phyloP scores from a whole-genome alignment of 805 yeast genomes.

The Yarrowia divulgata region DNA sequence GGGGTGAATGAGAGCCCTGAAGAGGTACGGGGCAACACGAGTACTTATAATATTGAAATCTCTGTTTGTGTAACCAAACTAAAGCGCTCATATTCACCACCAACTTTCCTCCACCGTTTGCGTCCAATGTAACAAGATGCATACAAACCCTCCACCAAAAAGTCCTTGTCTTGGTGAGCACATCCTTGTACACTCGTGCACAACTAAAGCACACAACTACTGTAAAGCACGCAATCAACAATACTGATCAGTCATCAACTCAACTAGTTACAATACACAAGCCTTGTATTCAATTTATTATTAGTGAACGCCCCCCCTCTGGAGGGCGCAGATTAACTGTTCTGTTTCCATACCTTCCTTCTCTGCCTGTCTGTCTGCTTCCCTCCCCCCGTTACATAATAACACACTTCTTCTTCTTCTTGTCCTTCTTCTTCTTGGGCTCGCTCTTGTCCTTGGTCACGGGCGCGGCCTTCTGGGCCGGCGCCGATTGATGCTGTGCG shows the following conservation, averaged over 20 bases:
- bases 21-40: too few species aligned
- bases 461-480: slow-evolving; percentile 25
- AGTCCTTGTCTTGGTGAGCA: too few species aligned
- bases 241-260: neutral
- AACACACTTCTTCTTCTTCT: slow-evolving; percentile 39
- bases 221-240: slow-evolving; percentile 1
- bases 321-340: slow-evolving; percentile 21
- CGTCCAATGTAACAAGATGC: too few species aligned
- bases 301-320: slow-evolving; percentile 30
- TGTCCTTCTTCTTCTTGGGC: slow-evolving; percentile 37
- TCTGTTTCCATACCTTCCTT: neutral
- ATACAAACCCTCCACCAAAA: too few species aligned
- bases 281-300: slow-evolving; percentile 15
- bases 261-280: too few species aligned
- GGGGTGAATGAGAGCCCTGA: too few species aligned
- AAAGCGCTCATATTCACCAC: too few species aligned
- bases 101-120: too few species aligned
- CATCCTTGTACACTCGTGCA: too few species aligned
- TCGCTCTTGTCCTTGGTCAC: slow-evolving; percentile 29
- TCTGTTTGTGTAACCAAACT: too few species aligned
- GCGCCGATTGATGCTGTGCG: slow-evolving; percentile 20
- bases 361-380: neutral
- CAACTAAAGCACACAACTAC: too few species aligned
- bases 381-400: slow-evolving; percentile 19
- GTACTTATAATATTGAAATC: too few species aligned